Base-by-base conservation (phyloP, 129 eudicot species). In the Helichrysum umbraculigerum region DNA sequence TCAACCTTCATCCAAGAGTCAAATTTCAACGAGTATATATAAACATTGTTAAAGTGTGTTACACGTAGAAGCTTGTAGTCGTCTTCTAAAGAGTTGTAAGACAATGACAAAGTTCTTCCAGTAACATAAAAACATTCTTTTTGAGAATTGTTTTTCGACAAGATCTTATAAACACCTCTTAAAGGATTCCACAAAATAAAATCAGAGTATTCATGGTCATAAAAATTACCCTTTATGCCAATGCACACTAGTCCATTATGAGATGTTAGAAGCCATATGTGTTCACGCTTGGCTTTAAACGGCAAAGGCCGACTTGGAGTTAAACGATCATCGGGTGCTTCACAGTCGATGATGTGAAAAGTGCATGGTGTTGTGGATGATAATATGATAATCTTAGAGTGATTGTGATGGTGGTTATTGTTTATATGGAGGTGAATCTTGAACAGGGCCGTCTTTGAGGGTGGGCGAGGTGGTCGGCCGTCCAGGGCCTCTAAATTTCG, bases 51-150 rank as follows among this genome's bases (percentile, higher is more conserved):
- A 39, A 10, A 3, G 41, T 4, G 0, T 6, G 66, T 33, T 76
- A 76, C 54, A 14, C 17, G 6, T 30, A 76, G 9, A 76, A 76
- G 52, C 65, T 32, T 76, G 66, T 76, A 76, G 73, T 66, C 79
- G 41, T 76, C 66, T 4, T 76, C 66, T 11, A 6, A 65, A 32
- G 63, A 30, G 16, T 3, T 32, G 25, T 76, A 76, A 76, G 66
- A 76, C 34, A 76, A 35, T 22, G 7, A 42, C 16, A 14, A 66
- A 47, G 33, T 59, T n/a, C 16, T 19, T 14, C 19, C 15, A 0
- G 0, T 0, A 16, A 2, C 15, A 14, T 17, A 1, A 30, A n/a
- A 65, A 35, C 63, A 62, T 63, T 20, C 50, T 12, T 11, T 16
- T 3, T 5, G 32, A 42, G 60, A 19, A 57, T 57, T 28, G 5